A percentile compares a stretch with the other conserved stretches of the same genome.
These are phyloP conservation scores for Polyporus arcularius DNA, from an alignment of 768 basidiomycete genomes.

Conservation along the genomic window DNA sequence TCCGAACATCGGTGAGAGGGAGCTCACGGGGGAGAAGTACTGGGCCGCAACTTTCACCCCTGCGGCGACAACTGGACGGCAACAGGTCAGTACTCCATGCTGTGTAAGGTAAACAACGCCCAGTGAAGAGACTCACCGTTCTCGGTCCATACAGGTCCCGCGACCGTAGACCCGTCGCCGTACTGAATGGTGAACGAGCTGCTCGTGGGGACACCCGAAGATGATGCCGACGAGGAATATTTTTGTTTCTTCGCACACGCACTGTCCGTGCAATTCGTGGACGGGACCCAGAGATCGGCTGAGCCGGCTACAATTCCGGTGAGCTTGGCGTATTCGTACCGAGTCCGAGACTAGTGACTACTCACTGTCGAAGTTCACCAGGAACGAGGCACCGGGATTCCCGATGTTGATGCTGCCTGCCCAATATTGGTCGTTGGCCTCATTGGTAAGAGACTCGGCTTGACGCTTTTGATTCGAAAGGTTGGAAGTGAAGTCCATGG, in stretches of 20 bases:
- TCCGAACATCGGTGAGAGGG: constrained; percentile 15
- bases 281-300: constrained; percentile 24
- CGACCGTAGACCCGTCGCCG: constrained; percentile 38
- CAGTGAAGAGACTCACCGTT: constrained; percentile 9
- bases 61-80: constrained; percentile 29
- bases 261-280: constrained; percentile 13
- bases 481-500: neutral
- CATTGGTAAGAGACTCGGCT: constrained; percentile 24
- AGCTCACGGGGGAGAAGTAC: constrained; percentile 21
- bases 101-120: too few relatives aligned
- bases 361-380: constrained; percentile 21
- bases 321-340: neutral
- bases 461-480: constrained; percentile 15
- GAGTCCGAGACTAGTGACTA: neutral
- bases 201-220: constrained; percentile 24
- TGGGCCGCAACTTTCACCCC: constrained; percentile 27
- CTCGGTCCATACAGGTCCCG: constrained; percentile 36
- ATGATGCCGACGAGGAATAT: constrained; percentile 32
- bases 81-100: neutral
- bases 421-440: constrained; percentile 34
- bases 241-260: constrained; percentile 17
- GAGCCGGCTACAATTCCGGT: constrained; percentile 14
- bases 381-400: constrained; percentile 39
- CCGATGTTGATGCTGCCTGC: constrained; percentile 47
- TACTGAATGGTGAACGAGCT: constrained; percentile 36